These are phyloP conservation scores for Castanea mollissima DNA, from an alignment of 306 rosid species.

Conservation along the genomic window DNA sequence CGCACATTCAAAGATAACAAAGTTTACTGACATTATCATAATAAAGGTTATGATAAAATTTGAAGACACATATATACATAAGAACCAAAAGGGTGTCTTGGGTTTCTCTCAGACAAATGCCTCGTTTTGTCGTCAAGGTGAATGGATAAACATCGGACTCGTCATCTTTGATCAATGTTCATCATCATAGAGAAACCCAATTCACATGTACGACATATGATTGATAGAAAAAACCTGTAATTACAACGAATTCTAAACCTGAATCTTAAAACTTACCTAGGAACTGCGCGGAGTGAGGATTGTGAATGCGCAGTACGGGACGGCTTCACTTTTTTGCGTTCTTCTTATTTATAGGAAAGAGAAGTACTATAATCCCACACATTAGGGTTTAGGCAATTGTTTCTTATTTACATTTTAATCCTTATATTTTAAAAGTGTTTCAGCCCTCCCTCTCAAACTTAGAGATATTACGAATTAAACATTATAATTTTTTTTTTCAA, in stretches of 20 bases:
- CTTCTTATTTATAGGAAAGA: background rate
- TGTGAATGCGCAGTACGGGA: background rate
- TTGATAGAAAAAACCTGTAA: too few species aligned
- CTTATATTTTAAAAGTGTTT: background rate
- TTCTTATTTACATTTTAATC: background rate
- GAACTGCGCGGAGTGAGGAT: background rate
- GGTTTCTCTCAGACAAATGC: conserved; percentile 18
- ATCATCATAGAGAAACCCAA: conserved; percentile 9
- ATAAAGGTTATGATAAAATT: background rate
- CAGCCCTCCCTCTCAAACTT: too few species aligned
- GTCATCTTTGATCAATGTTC: background rate
- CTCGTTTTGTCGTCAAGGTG: conserved; percentile 12
- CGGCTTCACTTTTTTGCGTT: background rate
- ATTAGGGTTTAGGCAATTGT: background rate
- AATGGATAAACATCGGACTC: conserved; percentile 5
- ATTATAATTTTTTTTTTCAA: too few species aligned
- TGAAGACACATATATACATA: background rate
- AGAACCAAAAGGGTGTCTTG: background rate
- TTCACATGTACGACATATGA: background rate
- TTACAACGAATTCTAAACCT: too few species aligned
- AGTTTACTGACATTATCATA: too few species aligned
- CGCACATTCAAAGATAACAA: background rate
- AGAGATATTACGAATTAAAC: too few species aligned
- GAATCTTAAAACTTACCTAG: background rate
- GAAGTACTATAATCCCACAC: too few species aligned